Percentiles rank a stretch among this genome's conserved stretches.
Conservation (phyloP, 1,284 basidiomycete species). For the Austroboletus olivaceoglutinosus region DNA sequence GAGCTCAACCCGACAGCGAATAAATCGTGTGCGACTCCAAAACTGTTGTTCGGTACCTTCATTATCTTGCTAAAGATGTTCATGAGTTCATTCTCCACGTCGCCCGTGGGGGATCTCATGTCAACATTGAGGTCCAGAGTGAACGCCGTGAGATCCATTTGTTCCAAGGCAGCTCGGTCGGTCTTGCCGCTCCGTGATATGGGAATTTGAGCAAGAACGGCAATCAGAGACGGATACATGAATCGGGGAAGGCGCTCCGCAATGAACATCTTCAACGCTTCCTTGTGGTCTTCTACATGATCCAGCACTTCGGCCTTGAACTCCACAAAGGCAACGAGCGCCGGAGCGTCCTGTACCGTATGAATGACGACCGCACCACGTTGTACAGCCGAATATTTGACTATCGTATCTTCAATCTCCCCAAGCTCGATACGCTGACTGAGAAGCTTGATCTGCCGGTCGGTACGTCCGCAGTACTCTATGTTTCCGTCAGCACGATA, state of each 20-base stretch:
- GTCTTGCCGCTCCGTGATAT: conserved; percentile 28
- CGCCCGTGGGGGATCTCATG: conserved; percentile 25
- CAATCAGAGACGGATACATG: conserved; percentile 32
- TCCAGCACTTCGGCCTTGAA: conserved; percentile 14
- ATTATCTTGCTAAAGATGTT: conserved; percentile 23
- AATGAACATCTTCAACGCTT: conserved; percentile 26
- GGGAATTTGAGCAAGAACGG: conserved; percentile 24
- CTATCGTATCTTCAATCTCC: conserved; percentile 32
- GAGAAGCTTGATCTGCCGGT: conserved; percentile 34
- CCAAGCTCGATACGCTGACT: conserved; percentile 33
- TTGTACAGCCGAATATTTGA: conserved; percentile 20
- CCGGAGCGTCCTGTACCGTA: conserved; percentile 27
- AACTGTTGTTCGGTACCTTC: conserved; percentile 21
- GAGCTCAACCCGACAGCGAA: conserved; percentile 31
- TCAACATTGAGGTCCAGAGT: conserved; percentile 19
- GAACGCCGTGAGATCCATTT: conserved; percentile 27
- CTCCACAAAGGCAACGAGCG: conserved; percentile 32
- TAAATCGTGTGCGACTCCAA: conserved; percentile 29
- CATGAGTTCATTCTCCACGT: conserved; percentile 28
- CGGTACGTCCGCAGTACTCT: conserved; percentile 32
- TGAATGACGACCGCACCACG: conserved; percentile 27
- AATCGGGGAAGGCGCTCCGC: conserved; percentile 30
- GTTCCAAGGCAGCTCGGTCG: conserved; percentile 27
- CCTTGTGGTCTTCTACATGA: conserved; percentile 26
- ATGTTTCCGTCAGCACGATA: conserved; percentile 28